Base-by-base conservation (phyloP, 192 early-diverging fungal genomes). In the Coemansia sp. region DNA sequence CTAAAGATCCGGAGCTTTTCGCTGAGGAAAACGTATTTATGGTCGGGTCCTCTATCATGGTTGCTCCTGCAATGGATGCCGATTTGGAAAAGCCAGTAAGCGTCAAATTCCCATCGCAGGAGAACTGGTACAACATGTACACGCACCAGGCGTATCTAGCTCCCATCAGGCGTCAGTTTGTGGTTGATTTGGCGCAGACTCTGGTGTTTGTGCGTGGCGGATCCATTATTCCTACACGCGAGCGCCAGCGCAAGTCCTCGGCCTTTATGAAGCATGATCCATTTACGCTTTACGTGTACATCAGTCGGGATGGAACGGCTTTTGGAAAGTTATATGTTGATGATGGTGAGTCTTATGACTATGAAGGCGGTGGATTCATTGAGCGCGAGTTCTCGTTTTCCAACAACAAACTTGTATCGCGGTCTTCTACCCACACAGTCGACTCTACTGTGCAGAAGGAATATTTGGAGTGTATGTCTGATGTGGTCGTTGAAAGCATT, bases 121-220 rank as follows among this genome's bases (percentile, higher is more conserved):
- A 91, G 43, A 86, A 87, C 79, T 84, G 87, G 87, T 84, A 83
- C 45, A 68, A 79, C 61, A 75, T 83, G 35, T 63, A 82, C 60
- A 86, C 90, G 8, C 70, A 75, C 64, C 71, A 70, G 10, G 28
- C 28, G 6, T 63, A 66, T 26, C 51, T 67, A 12, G 84, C 74
- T 20, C 75, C 71, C 29, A 26, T 75, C 16, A 81, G 64, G 39
- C 82, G 91, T n/a, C 75, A 74, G 45, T 89, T 92, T 2, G 85
- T 87, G 20, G 62, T 92, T 3, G 87, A 92, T 33, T 71, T 82
- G 28, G 61, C 56, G 13, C 91, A 84, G 58, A 90, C 96, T 39
- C 92, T 96, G 37, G 92, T 91, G 4, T 94, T 89, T 71, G 77
- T 91, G 13, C 88, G 91, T 16, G 95, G 93, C 49, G 97, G 97